Evolutionary conservation across 495 filamentous ascomycete genomes (phyloP), one percentile per base, ranked within the genome.

Genomic region (Xylaria acuta): DNA sequence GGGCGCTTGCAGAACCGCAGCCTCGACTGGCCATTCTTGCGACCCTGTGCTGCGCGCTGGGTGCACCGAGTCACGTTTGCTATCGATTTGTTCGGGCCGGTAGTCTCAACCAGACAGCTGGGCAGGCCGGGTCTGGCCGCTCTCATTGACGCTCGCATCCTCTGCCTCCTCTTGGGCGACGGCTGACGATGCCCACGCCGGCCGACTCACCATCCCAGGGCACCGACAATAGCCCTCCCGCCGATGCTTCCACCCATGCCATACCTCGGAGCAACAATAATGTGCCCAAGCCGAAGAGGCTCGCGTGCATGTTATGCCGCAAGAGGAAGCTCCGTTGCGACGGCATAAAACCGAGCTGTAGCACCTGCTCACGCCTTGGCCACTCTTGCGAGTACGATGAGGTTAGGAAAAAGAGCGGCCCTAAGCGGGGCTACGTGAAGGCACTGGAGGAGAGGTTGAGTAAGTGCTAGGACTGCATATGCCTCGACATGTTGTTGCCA

Each of bases 381-480:
- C 96, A 99, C 83, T 90, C 90, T 68, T 99, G 96, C 84, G 89
- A 93, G 16, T 99, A 98, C 77, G 96, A 98, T 82, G 96, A 99
- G 83, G 91, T 95, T 64, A 89, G 96, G 79, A 93, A 94, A 83
- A 99, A 99, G 87, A 98, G 96, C 81, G 96, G 96, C 11, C 96
- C 96, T 5, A 99, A 98, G 84, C 88, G 97, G 79, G 96, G 96
- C 72, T 98, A 99, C 82, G 97, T 99, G 70, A 99, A 98, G 86
- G 94, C 95, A 66, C 80, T 99, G 78, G 97, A 98, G 83, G 95
- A 97, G 71, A 89, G 97, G 76, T 82, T 99, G 77, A 94, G 95
- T 98, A 86, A 79, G 90, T 80, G 65, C 53, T 11, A 41, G 30
- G 18, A 41, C 41, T 64, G 73, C 54, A 60, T 22, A 64, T 36